Conservation (phyloP, 2,329 filamentous ascomycete genomes). For the Cercospora zeina region DNA sequence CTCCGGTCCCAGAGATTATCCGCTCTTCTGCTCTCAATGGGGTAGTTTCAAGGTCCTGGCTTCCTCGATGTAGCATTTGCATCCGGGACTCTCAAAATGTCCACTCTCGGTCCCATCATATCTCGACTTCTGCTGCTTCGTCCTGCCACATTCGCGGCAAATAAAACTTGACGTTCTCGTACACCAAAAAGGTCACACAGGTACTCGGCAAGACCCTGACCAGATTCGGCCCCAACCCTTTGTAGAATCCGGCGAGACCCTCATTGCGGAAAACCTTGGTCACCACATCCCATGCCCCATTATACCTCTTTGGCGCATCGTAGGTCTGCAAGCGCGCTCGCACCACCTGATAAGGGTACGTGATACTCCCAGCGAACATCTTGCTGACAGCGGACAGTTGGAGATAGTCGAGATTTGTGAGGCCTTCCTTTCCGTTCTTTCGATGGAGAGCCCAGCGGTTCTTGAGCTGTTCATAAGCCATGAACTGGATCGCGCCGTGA, state of each 20-base stretch:
- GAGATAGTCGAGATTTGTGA: slow-evolving; percentile 76
- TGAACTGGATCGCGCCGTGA: slow-evolving; percentile 93
- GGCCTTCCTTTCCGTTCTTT: slow-evolving; percentile 43
- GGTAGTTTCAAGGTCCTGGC: not conserved
- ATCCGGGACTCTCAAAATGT: not conserved
- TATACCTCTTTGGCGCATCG: slow-evolving; percentile 73
- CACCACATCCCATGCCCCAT: slow-evolving; percentile 70
- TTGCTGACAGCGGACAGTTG: slow-evolving; percentile 78
- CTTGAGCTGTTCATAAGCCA: slow-evolving; percentile 81
- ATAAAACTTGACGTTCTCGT: slow-evolving; percentile 85
- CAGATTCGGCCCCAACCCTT: slow-evolving; percentile 85
- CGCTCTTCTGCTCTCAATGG: not conserved
- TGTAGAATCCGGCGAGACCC: slow-evolving; percentile 82
- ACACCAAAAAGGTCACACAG: slow-evolving; percentile 94
- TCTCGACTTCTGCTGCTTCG: slow-evolving; percentile 13
- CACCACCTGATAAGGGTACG: slow-evolving; percentile 94
- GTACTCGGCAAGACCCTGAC: slow-evolving; percentile 89
- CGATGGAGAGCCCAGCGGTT: slow-evolving; percentile 55
- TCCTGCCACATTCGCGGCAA: slow-evolving; percentile 49
- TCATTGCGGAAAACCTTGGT: slow-evolving; percentile 75
- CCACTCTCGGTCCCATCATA: not conserved
- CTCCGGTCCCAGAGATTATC: not conserved
- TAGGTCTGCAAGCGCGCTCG: slow-evolving; percentile 87
- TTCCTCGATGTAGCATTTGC: not conserved
- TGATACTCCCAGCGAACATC: slow-evolving; percentile 81